Percentiles rank a stretch among this genome's conserved stretches.
Conservation (phyloP, 805 yeast species). For the Wickerhamiella qilinensis region DNA sequence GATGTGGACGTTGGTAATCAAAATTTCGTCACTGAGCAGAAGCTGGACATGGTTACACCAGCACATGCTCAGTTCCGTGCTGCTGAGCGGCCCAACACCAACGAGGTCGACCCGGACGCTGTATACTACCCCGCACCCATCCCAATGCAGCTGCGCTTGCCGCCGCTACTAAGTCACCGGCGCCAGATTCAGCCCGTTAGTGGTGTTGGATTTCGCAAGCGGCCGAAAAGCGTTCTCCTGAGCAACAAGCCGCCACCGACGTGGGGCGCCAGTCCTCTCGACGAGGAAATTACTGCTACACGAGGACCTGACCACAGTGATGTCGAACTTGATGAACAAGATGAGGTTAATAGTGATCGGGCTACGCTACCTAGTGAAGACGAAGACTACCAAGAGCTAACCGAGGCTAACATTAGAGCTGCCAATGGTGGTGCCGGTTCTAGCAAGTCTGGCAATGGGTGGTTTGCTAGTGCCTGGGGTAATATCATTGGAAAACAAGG, state of each 20-base stretch:
- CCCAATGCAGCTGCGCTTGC: slow-evolving; percentile 20
- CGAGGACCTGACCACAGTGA: slow-evolving; percentile 1
- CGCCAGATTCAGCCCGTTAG: slow-evolving; percentile 2
- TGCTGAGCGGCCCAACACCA: background rate
- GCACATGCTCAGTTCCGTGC: background rate
- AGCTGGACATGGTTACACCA: background rate
- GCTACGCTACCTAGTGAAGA: slow-evolving; percentile 20
- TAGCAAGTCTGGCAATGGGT: background rate
- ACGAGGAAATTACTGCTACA: slow-evolving; percentile 4
- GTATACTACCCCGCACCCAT: slow-evolving; percentile 23
- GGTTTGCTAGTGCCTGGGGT: slow-evolving; percentile 4
- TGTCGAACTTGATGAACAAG: slow-evolving; percentile 1
- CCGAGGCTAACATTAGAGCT: slow-evolving; percentile 1
- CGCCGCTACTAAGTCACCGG: slow-evolving; percentile 19
- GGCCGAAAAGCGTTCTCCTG: background rate
- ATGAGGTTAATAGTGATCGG: slow-evolving; percentile 16
- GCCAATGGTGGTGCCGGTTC: background rate
- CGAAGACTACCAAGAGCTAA: slow-evolving; percentile 13
- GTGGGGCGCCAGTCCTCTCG: slow-evolving; percentile 15
- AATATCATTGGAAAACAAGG: slow-evolving; percentile 7
- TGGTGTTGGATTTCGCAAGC: background rate
- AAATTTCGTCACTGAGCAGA: background rate
- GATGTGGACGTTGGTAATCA: background rate
- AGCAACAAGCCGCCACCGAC: slow-evolving; percentile 5
- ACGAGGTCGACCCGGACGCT: slow-evolving; percentile 1